Conservation (phyloP, 352 stramenopile genomes). For the Phytophthora brassicae region DNA sequence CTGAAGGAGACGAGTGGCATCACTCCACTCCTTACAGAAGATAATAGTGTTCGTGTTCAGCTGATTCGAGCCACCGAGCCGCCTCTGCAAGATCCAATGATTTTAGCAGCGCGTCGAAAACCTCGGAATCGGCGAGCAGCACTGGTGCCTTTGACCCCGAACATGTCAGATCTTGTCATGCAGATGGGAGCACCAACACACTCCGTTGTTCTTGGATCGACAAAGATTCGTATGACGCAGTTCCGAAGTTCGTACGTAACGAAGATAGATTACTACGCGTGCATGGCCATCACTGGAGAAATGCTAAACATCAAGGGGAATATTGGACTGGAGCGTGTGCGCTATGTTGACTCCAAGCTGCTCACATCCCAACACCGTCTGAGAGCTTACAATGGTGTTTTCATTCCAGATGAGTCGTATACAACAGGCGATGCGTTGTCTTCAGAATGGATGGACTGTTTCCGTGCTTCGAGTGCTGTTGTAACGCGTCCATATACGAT, state of each 20-base stretch:
- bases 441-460: slow-evolving; percentile 83
- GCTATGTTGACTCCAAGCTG: slow-evolving; percentile 72
- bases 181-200: slow-evolving; percentile 43
- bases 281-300: slow-evolving; percentile 76
- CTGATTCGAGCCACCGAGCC: slow-evolving; percentile 75
- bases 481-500: slow-evolving; percentile 5
- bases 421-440: slow-evolving; percentile 63
- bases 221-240: slow-evolving; percentile 76
- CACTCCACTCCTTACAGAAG: slow-evolving; percentile 60
- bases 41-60: slow-evolving; percentile 76
- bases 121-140: slow-evolving; percentile 44
- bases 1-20: slow-evolving; percentile 78
- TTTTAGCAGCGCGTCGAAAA: slow-evolving; percentile 24
- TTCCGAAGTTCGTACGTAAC: slow-evolving; percentile 85
- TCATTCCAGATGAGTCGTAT: slow-evolving; percentile 70
- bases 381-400: slow-evolving; percentile 68
- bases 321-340: slow-evolving; percentile 72
- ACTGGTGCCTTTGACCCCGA: slow-evolving; percentile 27
- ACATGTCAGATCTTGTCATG: slow-evolving; percentile 39
- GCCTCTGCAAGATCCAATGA: slow-evolving; percentile 57
- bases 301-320: slow-evolving; percentile 87
- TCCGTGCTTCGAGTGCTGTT: slow-evolving; percentile 41
- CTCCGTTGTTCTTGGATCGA: slow-evolving; percentile 62
- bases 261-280: slow-evolving; percentile 85
- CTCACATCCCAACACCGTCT: slow-evolving; percentile 64